These are phyloP conservation scores for Euphorbia schlechtendalii DNA, from an alignment of 441 rosid species.

Conservation along the genomic window DNA sequence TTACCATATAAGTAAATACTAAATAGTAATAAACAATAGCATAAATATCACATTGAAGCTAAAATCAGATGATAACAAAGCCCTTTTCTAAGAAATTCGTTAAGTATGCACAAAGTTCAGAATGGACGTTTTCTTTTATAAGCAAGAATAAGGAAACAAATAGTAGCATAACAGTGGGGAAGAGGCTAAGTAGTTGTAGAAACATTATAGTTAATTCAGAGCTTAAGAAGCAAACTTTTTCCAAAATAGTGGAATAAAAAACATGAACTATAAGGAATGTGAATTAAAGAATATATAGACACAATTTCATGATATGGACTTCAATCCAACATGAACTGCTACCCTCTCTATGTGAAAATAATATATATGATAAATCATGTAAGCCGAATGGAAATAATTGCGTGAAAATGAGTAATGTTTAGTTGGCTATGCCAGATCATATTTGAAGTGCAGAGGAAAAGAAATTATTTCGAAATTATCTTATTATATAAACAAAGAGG, in stretches of 20 bases:
- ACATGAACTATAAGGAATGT: background rate
- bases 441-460: background rate
- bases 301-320: background rate
- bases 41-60: background rate
- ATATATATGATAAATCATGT: background rate
- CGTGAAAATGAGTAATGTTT: background rate
- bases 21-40: background rate
- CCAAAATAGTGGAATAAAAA: background rate
- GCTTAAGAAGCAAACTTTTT: background rate
- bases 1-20: too few relatives aligned
- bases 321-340: background rate
- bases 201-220: background rate
- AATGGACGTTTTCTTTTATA: background rate
- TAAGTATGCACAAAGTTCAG: background rate
- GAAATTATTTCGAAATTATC: background rate
- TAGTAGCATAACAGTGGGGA: background rate
- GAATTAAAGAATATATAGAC: background rate
- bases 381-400: background rate
- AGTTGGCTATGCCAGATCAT: background rate
- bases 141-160: background rate
- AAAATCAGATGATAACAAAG: background rate
- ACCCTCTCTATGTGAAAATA: background rate
- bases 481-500: background rate
- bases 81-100: background rate
- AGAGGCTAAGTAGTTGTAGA: background rate